These are phyloP conservation scores for Chrysopogon serrulatus DNA, from an alignment of 176 grass and related monocot genomes.

Conservation along the genomic window DNA sequence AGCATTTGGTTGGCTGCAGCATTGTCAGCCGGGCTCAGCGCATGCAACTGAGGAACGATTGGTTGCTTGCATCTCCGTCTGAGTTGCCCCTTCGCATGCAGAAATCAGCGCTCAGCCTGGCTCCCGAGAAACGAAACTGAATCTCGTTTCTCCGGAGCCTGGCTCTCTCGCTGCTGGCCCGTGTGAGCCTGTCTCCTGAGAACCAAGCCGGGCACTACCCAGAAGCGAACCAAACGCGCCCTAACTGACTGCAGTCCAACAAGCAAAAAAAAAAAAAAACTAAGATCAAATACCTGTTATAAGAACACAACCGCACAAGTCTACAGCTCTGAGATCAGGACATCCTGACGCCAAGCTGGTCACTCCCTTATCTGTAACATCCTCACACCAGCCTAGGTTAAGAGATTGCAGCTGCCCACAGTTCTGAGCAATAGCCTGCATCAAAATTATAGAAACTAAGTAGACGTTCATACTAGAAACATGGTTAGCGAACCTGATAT, in stretches of 20 bases:
- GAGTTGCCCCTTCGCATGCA: too few relatives aligned
- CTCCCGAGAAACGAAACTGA: too few relatives aligned
- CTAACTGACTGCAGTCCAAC: background rate
- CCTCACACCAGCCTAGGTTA: constrained; percentile 81
- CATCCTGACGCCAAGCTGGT: constrained; percentile 72
- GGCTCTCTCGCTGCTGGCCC: too few relatives aligned
- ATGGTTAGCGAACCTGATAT: background rate
- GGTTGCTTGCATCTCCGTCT: too few relatives aligned
- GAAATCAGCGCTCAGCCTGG: too few relatives aligned
- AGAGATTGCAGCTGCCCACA: constrained; percentile 58
- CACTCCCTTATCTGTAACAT: constrained; percentile 64
- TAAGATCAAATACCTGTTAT: constrained; percentile 60
- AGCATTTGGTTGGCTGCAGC: too few relatives aligned
- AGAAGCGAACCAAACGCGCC: too few relatives aligned
- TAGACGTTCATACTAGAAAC: background rate
- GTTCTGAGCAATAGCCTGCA: constrained; percentile 67
- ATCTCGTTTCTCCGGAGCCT: too few relatives aligned
- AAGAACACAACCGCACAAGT: constrained; percentile 82
- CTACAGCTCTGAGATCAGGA: constrained; percentile 71
- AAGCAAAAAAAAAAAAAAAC: background rate
- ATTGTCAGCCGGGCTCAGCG: too few relatives aligned
- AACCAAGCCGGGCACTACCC: too few relatives aligned
- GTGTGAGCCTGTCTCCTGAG: too few relatives aligned
- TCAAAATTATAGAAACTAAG: constrained; percentile 18
- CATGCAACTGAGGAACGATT: too few relatives aligned